Percentiles rank a stretch among this genome's conserved stretches.
Evolutionary conservation across 345 rosid genomes (phyloP).

Genomic region (Populus pruinosa): DNA sequence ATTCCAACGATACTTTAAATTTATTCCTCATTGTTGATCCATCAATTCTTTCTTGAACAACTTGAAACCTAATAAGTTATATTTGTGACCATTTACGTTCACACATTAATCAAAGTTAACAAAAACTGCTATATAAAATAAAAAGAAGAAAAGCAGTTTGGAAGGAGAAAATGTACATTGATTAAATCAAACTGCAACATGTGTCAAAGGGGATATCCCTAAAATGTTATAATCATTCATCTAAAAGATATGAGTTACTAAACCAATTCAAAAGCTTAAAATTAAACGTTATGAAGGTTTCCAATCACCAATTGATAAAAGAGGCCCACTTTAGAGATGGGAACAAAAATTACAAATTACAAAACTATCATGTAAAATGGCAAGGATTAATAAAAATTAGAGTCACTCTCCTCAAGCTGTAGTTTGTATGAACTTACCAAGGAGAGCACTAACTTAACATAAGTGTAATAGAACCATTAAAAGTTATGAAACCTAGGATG

Average conservation of each 20-base stretch:
- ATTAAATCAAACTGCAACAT: background rate
- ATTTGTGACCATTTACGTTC: background rate
- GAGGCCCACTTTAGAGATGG: background rate
- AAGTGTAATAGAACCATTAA: background rate
- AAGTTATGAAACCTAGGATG: background rate
- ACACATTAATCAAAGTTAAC: no score
- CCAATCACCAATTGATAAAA: background rate
- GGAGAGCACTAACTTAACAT: background rate
- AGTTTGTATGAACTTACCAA: background rate
- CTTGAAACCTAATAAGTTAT: background rate
- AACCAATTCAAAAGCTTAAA: background rate
- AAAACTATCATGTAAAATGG: background rate
- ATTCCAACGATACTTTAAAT: background rate
- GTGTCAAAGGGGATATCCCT: background rate
- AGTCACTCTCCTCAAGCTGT: background rate
- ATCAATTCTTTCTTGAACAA: background rate
- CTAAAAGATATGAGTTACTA: background rate
- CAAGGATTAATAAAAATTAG: background rate
- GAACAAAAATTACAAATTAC: background rate
- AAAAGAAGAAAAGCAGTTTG: background rate
- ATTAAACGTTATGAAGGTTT: background rate
- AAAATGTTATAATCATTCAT: background rate
- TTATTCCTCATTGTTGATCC: background rate
- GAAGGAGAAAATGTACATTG: background rate
- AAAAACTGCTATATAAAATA: background rate